phyloP scores from a whole-genome alignment of 768 basidiomycete species.

The Tephrocybe sp. region DNA sequence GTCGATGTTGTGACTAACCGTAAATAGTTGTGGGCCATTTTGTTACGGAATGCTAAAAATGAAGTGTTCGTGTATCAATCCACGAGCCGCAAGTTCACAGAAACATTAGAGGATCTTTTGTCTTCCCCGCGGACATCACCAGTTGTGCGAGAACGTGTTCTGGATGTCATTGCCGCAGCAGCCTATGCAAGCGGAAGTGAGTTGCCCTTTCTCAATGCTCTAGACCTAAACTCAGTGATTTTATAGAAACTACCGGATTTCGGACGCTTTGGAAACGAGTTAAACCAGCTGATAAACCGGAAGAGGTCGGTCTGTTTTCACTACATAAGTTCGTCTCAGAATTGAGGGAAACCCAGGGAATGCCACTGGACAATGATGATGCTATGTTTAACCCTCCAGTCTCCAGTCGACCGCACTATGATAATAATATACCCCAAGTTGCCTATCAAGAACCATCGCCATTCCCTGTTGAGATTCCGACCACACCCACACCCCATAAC shows the following conservation, averaged over 20 bases:
- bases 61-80: conserved; percentile 70
- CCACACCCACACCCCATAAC: conserved; percentile 27
- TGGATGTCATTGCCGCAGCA: conserved; percentile 81
- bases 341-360: conserved; percentile 40
- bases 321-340: background rate
- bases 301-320: conserved; percentile 48
- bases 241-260: conserved; percentile 43
- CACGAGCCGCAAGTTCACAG: conserved; percentile 72
- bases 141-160: conserved; percentile 75
- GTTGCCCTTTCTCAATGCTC: conserved; percentile 14
- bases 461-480: conserved; percentile 20
- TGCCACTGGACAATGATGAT: conserved; percentile 77
- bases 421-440: conserved; percentile 31
- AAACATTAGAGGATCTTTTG: conserved; percentile 74
- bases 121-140: conserved; percentile 62
- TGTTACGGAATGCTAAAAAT: conserved; percentile 73
- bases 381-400: conserved; percentile 74
- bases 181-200: conserved; percentile 63
- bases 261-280: conserved; percentile 77
- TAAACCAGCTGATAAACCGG: conserved; percentile 77
- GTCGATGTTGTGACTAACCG: background rate
- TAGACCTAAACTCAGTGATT: background rate
- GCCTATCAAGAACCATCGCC: conserved; percentile 36
- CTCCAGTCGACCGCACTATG: conserved; percentile 37
- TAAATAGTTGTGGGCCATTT: conserved; percentile 84